These are phyloP conservation scores for Centaurea solstitialis DNA, from an alignment of 129 eudicot species.

Conservation along the genomic window DNA sequence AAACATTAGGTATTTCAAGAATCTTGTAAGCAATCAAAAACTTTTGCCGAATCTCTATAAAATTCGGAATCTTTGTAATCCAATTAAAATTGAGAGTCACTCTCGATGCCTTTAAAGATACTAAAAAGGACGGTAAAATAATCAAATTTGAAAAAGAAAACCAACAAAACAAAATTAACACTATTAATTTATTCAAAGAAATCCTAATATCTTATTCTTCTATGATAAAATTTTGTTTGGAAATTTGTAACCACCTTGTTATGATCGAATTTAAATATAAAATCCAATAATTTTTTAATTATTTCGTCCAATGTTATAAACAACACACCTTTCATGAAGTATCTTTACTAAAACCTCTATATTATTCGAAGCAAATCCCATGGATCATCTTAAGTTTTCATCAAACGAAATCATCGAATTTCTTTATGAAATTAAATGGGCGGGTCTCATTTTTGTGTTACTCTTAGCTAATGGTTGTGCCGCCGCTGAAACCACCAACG, in stretches of 20 bases:
- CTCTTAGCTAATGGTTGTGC: neutral
- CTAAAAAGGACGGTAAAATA: neutral
- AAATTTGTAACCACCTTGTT: too few species aligned
- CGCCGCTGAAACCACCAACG: neutral
- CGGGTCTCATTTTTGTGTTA: constrained; percentile 7
- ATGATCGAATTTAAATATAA: neutral
- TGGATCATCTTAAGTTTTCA: constrained; percentile 6
- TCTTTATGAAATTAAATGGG: too few species aligned
- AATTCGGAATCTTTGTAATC: neutral
- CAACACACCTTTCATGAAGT: neutral
- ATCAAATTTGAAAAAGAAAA: neutral
- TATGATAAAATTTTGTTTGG: too few species aligned
- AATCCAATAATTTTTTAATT: neutral
- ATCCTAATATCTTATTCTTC: too few species aligned
- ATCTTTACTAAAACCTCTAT: neutral
- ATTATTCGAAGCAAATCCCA: neutral
- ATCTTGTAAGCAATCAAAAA: neutral
- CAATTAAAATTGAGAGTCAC: neutral
- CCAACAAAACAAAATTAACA: too few species aligned
- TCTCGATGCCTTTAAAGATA: neutral
- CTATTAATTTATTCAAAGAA: too few species aligned
- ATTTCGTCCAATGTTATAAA: neutral
- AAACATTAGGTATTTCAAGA: constrained; percentile 8
- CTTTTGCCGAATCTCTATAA: neutral
- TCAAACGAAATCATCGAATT: too few species aligned